Evolutionary conservation across 2,329 filamentous ascomycete species (phyloP), one percentile per base, ranked within the genome.

Genomic region (Fusarium illudens): DNA sequence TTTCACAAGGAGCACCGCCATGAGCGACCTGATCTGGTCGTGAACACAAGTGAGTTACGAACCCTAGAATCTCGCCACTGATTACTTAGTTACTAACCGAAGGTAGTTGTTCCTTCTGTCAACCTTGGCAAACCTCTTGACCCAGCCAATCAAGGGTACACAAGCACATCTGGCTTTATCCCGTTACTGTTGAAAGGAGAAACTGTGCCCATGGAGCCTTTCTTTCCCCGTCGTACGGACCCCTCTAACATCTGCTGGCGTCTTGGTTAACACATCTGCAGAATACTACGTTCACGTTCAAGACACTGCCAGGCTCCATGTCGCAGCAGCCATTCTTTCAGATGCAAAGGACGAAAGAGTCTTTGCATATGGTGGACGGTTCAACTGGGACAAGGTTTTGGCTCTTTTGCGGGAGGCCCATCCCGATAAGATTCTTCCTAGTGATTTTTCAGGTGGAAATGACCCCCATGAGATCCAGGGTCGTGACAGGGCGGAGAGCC

Each of bases 41-140:
- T 71, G 8, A 76, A 72, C 36, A 67, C 67, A 9, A 29, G 56
- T 62, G 27, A 36, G 39, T 34, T n/a, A n/a, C 6, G 6, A 3
- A 6, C 10, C 6, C n/a, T 22, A n/a, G n/a, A n/a, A 22, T 11
- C 15, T 12, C 33, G 9, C 11, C 2, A 19, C 8, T 10, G 13
- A 12, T 30, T 12, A 33, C n/a, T 3, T 15, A 33, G 29, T 4
- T 34, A 17, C 48, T 61, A 13, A 59, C 11, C 2, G 8, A 10
- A 2, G 6, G 8, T 54, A 53, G 70, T 78, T 2, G 46, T 77
- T 8, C 74, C 75, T 0, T 65, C 65, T 32, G 27, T 68, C 22
- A 75, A 70, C 36, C 49, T 75, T 4, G 75, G 75, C 5, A 56
- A 48, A 12, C 62, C 57, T 11, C 42, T 76, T 6, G 62, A 72